Conservation (phyloP, 805 yeast genomes). For the Gaillardinia entomophila region DNA sequence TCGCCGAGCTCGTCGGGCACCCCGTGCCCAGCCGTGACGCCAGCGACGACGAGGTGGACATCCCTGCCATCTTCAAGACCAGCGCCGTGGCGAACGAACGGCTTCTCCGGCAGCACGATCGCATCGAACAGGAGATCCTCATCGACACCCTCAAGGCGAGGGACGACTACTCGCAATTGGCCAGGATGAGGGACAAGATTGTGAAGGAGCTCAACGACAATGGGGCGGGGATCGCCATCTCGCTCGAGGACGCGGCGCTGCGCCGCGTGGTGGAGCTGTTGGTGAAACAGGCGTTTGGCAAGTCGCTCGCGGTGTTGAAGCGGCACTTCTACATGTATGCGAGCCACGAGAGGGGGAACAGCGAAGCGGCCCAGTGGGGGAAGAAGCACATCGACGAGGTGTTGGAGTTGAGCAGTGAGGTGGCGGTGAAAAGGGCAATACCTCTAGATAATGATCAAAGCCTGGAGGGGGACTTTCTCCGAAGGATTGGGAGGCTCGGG, state of each 20-base stretch:
- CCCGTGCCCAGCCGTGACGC: background rate
- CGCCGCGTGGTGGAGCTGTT: slow-evolving; percentile 14
- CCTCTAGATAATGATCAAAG: background rate
- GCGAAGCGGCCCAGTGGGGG: background rate
- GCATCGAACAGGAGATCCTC: slow-evolving; percentile 14
- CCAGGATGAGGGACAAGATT: slow-evolving; percentile 8
- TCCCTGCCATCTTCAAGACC: slow-evolving; percentile 24
- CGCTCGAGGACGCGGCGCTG: slow-evolving; percentile 9
- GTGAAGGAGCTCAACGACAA: slow-evolving; percentile 27
- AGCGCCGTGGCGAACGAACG: slow-evolving; percentile 22
- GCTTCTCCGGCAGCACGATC: slow-evolving; percentile 12
- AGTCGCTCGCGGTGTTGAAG: slow-evolving; percentile 4
- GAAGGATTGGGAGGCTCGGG: background rate
- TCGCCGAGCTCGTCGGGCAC: background rate
- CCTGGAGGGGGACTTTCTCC: background rate
- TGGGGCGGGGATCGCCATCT: slow-evolving; percentile 15
- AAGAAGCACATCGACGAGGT: background rate
- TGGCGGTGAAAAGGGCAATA: slow-evolving; percentile 6
- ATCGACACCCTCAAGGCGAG: slow-evolving; percentile 10
- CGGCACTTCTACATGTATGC: slow-evolving; percentile 19
- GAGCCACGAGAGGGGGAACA: too few relatives aligned
- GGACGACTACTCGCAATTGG: slow-evolving; percentile 10
- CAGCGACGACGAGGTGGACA: slow-evolving; percentile 13
- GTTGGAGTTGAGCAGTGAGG: background rate
- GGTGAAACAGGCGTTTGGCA: slow-evolving; percentile 7